A percentile compares a stretch with the other conserved stretches of the same genome.
Conservation (phyloP, 1,284 basidiomycete species). For the Tilletia indica region DNA sequence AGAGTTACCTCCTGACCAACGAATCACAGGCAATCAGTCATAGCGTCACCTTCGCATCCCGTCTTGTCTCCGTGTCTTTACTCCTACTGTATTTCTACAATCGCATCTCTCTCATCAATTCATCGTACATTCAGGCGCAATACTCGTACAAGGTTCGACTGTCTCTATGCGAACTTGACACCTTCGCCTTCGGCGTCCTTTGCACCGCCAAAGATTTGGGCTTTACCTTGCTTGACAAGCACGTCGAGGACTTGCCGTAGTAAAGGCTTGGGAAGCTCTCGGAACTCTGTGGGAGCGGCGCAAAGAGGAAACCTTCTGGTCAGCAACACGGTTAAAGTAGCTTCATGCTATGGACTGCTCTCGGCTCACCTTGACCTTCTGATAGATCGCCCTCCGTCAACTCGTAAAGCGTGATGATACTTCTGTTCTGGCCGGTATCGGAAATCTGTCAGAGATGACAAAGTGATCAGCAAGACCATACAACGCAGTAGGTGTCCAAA, state of each 20-base stretch:
- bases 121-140: no score
- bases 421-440: slow-evolving; percentile 60
- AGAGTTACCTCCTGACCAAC: background rate
- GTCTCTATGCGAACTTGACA: slow-evolving; percentile 57
- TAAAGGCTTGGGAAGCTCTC: slow-evolving; percentile 57
- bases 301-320: background rate
- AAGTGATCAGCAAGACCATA: background rate
- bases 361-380: slow-evolving; percentile 26
- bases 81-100: slow-evolving; percentile 13
- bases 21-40: background rate
- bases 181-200: slow-evolving; percentile 59
- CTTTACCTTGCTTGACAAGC: slow-evolving; percentile 60
- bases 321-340: background rate
- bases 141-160: no score
- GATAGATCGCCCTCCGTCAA: slow-evolving; percentile 60
- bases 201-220: slow-evolving; percentile 59
- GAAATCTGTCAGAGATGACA: slow-evolving; percentile 51
- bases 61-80: no score
- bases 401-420: slow-evolving; percentile 63
- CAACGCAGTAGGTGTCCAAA: background rate
- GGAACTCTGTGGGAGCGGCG: slow-evolving; percentile 57
- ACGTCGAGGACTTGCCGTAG: slow-evolving; percentile 59
- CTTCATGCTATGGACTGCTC: background rate
- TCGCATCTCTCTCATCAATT: no score
- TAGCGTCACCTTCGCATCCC: background rate